Conservation (phyloP, 2,329 filamentous ascomycete species). For the Claviceps sp. region DNA sequence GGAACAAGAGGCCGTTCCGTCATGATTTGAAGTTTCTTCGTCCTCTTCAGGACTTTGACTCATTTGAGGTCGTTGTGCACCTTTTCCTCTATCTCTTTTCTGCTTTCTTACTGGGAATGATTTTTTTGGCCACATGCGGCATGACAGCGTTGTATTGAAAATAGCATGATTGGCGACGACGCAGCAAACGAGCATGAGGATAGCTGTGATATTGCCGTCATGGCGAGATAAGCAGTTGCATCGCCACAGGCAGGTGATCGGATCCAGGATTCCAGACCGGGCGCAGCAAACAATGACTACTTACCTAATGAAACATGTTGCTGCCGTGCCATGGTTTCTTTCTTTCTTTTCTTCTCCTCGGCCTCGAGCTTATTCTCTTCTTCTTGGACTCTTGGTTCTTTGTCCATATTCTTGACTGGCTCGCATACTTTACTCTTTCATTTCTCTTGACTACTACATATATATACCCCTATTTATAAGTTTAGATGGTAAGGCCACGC, state of each 20-base stretch:
- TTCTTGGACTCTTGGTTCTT: not conserved
- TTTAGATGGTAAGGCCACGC: not conserved
- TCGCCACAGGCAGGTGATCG: not conserved
- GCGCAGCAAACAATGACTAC: no score
- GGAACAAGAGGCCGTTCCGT: not conserved
- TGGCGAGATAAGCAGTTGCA: not conserved
- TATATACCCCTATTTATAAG: slow-evolving; percentile 8
- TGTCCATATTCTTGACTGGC: not conserved
- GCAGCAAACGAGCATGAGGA: not conserved
- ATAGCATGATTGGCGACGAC: slow-evolving; percentile 5
- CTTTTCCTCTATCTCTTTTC: not conserved
- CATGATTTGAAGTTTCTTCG: not conserved
- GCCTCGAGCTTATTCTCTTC: not conserved
- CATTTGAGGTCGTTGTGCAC: not conserved
- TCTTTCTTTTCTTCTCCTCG: not conserved
- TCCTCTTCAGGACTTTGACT: not conserved
- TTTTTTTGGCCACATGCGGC: not conserved
- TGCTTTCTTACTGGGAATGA: slow-evolving; percentile 1
- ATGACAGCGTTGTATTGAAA: slow-evolving; percentile 7
- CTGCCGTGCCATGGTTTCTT: not conserved
- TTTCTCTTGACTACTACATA: slow-evolving; percentile 5
- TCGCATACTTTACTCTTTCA: not conserved
- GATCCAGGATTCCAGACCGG: not conserved
- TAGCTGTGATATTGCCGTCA: not conserved
- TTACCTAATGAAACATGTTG: not conserved